Conservation (phyloP, 148 eudicot genomes). For the Nyssa sinensis region DNA sequence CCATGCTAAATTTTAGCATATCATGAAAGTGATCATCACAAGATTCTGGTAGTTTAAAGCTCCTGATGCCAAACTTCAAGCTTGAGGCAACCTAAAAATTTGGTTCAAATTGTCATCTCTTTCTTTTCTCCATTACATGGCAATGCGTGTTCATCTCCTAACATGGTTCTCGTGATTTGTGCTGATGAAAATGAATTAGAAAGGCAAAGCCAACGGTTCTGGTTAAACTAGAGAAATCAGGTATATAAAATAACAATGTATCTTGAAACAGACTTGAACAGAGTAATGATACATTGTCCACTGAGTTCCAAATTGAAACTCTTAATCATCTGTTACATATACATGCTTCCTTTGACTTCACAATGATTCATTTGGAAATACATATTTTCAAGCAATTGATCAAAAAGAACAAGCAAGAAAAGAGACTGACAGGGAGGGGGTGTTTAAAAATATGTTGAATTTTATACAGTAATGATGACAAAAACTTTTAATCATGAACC, state of each 20-base stretch:
- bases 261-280: not conserved
- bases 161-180: not conserved
- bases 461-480: not conserved
- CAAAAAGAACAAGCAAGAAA: not conserved
- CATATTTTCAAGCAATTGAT: not conserved
- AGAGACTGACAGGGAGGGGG: not conserved
- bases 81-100: too few relatives aligned
- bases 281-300: not conserved
- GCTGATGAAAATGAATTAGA: not conserved
- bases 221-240: not conserved
- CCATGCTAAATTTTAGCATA: too few relatives aligned
- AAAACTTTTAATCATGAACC: not conserved
- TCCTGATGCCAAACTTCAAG: too few relatives aligned
- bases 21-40: too few relatives aligned
- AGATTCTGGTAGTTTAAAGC: too few relatives aligned
- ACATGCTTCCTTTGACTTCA: constrained; percentile 5
- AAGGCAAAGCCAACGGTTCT: not conserved
- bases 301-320: not conserved
- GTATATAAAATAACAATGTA: not conserved
- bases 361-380: not conserved
- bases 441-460: not conserved
- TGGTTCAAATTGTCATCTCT: too few relatives aligned
- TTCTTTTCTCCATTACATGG: not conserved
- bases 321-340: constrained; percentile 3
- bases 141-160: not conserved